Percentiles rank a stretch among this genome's conserved stretches.
These are phyloP conservation scores for Seiridium unicorne DNA, from an alignment of 2,329 filamentous ascomycete species.

Conservation along the genomic window DNA sequence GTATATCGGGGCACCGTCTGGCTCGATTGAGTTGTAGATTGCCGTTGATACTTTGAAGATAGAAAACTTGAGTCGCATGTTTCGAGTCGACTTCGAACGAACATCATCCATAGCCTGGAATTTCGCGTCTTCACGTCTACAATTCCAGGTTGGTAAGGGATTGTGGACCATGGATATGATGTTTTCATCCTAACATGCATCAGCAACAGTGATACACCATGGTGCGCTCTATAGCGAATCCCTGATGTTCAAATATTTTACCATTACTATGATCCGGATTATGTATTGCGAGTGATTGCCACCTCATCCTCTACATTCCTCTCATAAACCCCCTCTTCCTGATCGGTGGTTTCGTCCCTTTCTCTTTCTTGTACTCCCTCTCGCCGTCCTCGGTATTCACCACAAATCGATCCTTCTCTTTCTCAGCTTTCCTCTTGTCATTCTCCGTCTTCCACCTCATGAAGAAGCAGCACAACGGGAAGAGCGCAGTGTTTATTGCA, in stretches of 20 bases:
- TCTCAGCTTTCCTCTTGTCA: constrained; percentile 22
- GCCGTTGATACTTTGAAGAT: background rate
- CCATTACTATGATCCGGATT: background rate
- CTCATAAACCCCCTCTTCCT: constrained; percentile 30
- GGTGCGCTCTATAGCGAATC: too few relatives aligned
- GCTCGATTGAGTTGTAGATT: background rate
- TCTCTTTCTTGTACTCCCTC: constrained; percentile 24
- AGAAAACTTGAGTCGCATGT: background rate
- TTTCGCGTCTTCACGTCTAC: too few relatives aligned
- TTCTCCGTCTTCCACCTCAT: constrained; percentile 39
- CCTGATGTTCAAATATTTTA: too few relatives aligned
- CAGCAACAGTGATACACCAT: too few relatives aligned
- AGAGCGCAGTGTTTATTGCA: constrained; percentile 49
- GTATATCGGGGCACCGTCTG: background rate
- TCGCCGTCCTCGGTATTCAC: constrained; percentile 22
- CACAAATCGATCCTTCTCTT: constrained; percentile 23
- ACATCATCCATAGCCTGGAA: too few relatives aligned
- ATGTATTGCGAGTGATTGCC: background rate
- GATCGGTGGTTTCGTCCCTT: constrained; percentile 24
- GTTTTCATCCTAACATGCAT: too few relatives aligned
- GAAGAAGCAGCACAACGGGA: constrained; percentile 45
- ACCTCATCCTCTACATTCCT: constrained; percentile 15
- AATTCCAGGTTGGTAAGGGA: too few relatives aligned
- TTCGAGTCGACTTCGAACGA: background rate
- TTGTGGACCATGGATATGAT: too few relatives aligned